Conservation (phyloP, 192 early-diverging fungal genomes). For the Dissophora ornata region DNA sequence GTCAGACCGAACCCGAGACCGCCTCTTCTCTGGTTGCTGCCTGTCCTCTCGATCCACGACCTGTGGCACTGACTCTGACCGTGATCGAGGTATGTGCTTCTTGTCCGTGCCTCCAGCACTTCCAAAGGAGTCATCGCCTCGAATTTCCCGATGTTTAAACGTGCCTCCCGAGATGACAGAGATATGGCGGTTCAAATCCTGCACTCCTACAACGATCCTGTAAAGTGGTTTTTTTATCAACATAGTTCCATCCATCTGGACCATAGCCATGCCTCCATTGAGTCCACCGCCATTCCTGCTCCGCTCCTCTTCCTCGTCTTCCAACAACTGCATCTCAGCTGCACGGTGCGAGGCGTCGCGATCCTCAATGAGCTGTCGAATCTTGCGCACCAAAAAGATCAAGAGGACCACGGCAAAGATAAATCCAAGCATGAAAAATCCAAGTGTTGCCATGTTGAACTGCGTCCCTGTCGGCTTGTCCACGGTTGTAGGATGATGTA, state of each 20-base stretch:
- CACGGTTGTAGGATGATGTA: conserved; percentile 5
- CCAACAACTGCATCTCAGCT: conserved; percentile 32
- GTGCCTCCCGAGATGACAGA: conserved; percentile 8
- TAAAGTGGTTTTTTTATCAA: conserved; percentile 34
- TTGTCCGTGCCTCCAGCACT: no score
- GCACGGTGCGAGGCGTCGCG: conserved; percentile 19
- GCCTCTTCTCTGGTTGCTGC: not conserved
- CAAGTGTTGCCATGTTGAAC: conserved; percentile 46
- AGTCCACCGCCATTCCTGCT: conserved; percentile 1
- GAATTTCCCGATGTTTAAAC: conserved; percentile 6
- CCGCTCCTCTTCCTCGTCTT: conserved; percentile 38
- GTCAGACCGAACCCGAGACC: conserved; percentile 19
- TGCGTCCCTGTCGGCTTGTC: not conserved
- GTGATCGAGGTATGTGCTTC: not conserved
- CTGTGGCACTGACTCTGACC: not conserved
- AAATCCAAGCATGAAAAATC: conserved; percentile 42
- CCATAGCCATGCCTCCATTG: conserved; percentile 11
- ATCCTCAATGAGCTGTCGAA: conserved; percentile 35
- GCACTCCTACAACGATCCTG: conserved; percentile 36
- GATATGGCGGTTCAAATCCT: conserved; percentile 6
- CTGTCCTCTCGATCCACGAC: not conserved
- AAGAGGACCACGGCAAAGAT: conserved; percentile 29
- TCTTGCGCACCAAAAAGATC: conserved; percentile 30
- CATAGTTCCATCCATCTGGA: conserved; percentile 5
- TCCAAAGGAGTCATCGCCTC: not conserved